These are phyloP conservation scores for Trichoderma polysporum DNA, from an alignment of 2,329 filamentous ascomycete species.

Conservation along the genomic window DNA sequence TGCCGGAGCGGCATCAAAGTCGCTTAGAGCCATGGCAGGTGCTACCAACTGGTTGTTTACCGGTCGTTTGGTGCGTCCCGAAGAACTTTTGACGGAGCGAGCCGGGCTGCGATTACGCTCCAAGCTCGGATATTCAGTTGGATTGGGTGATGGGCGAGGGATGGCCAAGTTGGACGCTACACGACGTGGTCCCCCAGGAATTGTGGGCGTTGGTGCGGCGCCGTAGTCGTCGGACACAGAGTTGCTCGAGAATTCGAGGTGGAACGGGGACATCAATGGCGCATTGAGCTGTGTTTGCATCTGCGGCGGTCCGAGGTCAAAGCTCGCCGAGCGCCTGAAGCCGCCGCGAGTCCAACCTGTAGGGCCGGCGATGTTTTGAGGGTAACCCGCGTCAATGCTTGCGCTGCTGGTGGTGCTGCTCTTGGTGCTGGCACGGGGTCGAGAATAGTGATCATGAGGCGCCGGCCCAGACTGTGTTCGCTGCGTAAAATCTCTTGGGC, in stretches of 20 bases:
- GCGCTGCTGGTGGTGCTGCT: constrained; percentile 68
- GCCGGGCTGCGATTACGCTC: constrained; percentile 57
- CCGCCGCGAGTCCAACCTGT: constrained; percentile 56
- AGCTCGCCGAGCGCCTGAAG: constrained; percentile 65
- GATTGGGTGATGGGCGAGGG: constrained; percentile 40
- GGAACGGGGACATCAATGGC: constrained; percentile 40
- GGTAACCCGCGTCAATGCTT: constrained; percentile 64
- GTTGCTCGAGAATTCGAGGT: constrained; percentile 49
- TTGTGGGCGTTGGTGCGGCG: constrained; percentile 80
- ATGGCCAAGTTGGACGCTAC: constrained; percentile 36
- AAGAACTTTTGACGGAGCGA: constrained; percentile 55
- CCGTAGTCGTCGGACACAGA: constrained; percentile 62
- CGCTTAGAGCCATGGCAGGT: constrained; percentile 35
- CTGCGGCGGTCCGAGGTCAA: constrained; percentile 58
- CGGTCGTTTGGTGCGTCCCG: constrained; percentile 34
- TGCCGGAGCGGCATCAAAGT: constrained; percentile 56
- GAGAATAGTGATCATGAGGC: constrained; percentile 46
- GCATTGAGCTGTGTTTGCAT: constrained; percentile 29
- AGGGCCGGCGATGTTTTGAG: constrained; percentile 53
- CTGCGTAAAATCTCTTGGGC: constrained; percentile 51
- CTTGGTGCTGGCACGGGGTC: constrained; percentile 67
- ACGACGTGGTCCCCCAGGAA: constrained; percentile 74
- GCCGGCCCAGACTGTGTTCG: constrained; percentile 38
- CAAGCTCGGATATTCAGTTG: constrained; percentile 40
- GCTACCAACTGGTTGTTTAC: constrained; percentile 29